phyloP scores from a whole-genome alignment of 2,329 filamentous ascomycete species.

The Penicillium psychrosexuale region DNA sequence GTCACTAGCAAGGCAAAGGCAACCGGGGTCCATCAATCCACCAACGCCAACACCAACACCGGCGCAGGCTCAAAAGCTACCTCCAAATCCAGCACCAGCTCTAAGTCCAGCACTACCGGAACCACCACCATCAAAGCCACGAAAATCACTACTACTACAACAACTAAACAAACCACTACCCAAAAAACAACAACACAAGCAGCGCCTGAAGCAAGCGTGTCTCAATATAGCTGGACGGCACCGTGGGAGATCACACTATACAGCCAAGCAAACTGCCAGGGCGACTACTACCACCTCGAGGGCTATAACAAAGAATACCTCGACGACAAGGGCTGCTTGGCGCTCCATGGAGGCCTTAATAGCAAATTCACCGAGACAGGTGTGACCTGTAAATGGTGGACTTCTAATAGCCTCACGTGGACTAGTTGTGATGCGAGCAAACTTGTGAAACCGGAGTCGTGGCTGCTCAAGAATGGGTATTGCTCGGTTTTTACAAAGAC shows the following conservation, averaged over 20 bases:
- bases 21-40: background rate
- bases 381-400: conserved; percentile 9
- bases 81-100: background rate
- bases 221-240: background rate
- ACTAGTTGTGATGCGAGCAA: conserved; percentile 4
- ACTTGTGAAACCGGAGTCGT: conserved; percentile 8
- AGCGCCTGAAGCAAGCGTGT: background rate
- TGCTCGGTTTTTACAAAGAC: background rate
- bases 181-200: background rate
- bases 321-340: background rate
- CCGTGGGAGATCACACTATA: conserved; percentile 3
- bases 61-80: background rate
- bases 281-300: background rate
- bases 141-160: background rate
- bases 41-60: background rate
- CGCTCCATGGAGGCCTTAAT: background rate
- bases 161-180: background rate
- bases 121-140: background rate
- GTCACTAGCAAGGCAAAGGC: background rate
- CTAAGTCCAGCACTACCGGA: background rate
- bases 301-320: background rate
- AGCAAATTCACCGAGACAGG: background rate
- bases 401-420: background rate
- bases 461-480: conserved; percentile 3
- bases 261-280: background rate